Percentiles rank a stretch among this genome's conserved stretches.
phyloP scores from a whole-genome alignment of 73 alveolate genomes.

The Tetrahymena elliotti region DNA sequence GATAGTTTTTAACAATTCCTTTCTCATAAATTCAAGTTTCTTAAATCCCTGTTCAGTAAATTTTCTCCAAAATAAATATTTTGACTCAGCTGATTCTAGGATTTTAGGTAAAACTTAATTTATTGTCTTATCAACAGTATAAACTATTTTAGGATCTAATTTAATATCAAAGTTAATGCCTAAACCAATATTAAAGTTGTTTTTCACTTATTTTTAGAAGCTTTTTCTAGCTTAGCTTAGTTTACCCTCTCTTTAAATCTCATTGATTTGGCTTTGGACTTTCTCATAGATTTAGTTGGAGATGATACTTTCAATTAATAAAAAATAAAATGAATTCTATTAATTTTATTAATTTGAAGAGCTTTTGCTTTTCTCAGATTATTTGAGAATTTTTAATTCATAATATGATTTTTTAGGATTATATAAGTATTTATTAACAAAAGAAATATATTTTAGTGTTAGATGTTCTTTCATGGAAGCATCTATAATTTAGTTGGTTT shows the following conservation, averaged over 20 bases:
- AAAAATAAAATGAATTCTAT: not conserved
- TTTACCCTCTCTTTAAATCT: not conserved
- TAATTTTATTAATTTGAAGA: not conserved
- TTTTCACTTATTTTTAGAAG: not conserved
- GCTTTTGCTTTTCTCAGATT: not conserved
- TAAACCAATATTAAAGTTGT: not conserved
- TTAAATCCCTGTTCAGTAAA: not conserved
- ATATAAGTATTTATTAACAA: not conserved
- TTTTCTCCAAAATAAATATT: not conserved
- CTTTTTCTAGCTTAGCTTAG: not conserved
- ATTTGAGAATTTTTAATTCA: not conserved
- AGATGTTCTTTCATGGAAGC: not conserved
- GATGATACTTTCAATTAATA: not conserved
- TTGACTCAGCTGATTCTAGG: not conserved
- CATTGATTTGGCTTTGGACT: not conserved
- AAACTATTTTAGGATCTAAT: not conserved
- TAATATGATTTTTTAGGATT: not conserved
- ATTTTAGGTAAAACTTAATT: not conserved
- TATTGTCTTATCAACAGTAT: not conserved
- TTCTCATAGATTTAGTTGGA: not conserved
- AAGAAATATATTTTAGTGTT: not conserved
- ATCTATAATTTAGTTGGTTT: not conserved
- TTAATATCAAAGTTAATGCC: not conserved
- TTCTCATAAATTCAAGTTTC: not conserved
- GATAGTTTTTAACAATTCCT: not conserved